These are phyloP conservation scores for Paramecium biaurelia DNA, from an alignment of 73 alveolate species.

Conservation along the genomic window DNA sequence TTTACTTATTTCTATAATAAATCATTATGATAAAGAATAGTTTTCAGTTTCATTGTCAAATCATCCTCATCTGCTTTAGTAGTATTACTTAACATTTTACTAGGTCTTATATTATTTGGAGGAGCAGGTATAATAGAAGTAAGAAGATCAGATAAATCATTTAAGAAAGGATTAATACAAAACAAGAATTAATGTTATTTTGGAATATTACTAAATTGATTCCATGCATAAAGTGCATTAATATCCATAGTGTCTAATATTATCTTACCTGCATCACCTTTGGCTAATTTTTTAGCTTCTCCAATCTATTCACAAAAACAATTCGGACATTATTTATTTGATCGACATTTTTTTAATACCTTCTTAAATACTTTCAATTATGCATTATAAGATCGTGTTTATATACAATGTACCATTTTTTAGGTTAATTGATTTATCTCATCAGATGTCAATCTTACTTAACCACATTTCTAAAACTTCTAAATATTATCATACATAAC, in stretches of 20 bases:
- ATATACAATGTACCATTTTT: not conserved
- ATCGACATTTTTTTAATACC: not conserved
- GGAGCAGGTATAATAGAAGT: conserved; percentile 56
- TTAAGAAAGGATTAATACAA: conserved; percentile 30
- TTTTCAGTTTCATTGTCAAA: conserved; percentile 19
- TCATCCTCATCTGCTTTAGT: conserved; percentile 21
- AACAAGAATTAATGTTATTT: conserved; percentile 18
- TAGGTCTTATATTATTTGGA: conserved; percentile 58
- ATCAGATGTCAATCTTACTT: not conserved
- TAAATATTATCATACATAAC: not conserved
- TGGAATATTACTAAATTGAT: conserved; percentile 26
- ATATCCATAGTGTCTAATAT: not conserved
- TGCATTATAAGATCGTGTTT: not conserved
- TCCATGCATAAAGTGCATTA: conserved; percentile 35
- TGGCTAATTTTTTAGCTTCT: not conserved
- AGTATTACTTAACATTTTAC: conserved; percentile 19
- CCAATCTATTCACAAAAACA: not conserved
- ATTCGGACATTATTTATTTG: not conserved
- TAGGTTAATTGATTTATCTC: not conserved
- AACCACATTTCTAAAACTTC: not conserved
- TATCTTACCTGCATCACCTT: not conserved
- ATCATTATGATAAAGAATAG: not conserved
- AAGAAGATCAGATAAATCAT: conserved; percentile 43
- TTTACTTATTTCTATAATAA: not conserved
- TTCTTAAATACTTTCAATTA: not conserved